These are phyloP conservation scores for Populus tomentosa DNA, from an alignment of 441 rosid genomes.

Conservation along the genomic window DNA sequence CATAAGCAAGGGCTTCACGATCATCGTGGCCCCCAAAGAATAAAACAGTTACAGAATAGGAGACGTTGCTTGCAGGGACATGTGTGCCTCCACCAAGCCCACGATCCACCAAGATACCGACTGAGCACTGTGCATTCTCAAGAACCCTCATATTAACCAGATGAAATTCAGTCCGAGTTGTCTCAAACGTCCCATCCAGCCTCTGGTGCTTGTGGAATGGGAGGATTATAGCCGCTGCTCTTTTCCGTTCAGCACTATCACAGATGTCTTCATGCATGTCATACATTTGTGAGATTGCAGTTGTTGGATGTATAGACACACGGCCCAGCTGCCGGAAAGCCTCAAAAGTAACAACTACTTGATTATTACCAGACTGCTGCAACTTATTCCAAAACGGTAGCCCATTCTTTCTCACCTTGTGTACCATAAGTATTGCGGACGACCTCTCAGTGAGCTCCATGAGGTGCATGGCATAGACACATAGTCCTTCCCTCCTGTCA, in stretches of 20 bases:
- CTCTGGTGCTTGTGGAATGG: slow-evolving; percentile 81
- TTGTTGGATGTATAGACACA: slow-evolving; percentile 79
- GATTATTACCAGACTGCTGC: slow-evolving; percentile 33
- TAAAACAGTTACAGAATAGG: slow-evolving; percentile 46
- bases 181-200: slow-evolving; percentile 61
- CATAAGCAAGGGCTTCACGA: slow-evolving; percentile 78
- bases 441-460: slow-evolving; percentile 84
- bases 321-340: slow-evolving; percentile 65
- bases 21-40: slow-evolving; percentile 85
- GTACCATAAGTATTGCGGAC: slow-evolving; percentile 87
- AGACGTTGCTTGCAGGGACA: slow-evolving; percentile 63
- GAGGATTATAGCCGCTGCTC: slow-evolving; percentile 57
- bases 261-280: slow-evolving; percentile 79
- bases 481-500: slow-evolving; percentile 46
- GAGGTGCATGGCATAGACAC: slow-evolving; percentile 74
- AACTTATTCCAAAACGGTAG: slow-evolving; percentile 75
- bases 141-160: slow-evolving; percentile 60
- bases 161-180: slow-evolving; percentile 46
- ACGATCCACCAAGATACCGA: slow-evolving; percentile 80
- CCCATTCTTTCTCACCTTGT: slow-evolving; percentile 79
- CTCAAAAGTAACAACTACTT: slow-evolving; percentile 79
- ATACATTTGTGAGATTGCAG: slow-evolving; percentile 66
- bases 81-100: slow-evolving; percentile 82
- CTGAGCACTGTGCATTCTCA: slow-evolving; percentile 68
- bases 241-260: slow-evolving; percentile 54